Conservation (phyloP, 805 yeast species). For the Cyberlindnera bimundalis region DNA sequence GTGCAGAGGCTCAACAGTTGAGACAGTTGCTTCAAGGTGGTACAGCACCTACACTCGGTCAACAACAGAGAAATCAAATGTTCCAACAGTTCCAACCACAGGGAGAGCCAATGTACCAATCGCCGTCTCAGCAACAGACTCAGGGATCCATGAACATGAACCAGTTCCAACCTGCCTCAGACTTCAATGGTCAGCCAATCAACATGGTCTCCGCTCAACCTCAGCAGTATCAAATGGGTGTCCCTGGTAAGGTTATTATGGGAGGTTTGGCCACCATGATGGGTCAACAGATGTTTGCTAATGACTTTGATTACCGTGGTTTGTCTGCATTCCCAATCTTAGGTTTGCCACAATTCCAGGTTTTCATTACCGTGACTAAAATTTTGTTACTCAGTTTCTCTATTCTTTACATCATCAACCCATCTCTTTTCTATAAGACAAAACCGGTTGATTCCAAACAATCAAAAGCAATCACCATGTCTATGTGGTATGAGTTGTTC, state of each 20-base stretch:
- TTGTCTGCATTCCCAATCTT: slow-evolving; percentile 40
- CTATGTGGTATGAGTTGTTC: slow-evolving; percentile 25
- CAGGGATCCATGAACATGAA: slow-evolving; percentile 4
- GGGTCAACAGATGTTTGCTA: slow-evolving; percentile 33
- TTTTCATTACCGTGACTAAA: slow-evolving; percentile 28
- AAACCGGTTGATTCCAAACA: slow-evolving; percentile 5
- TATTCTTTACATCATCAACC: slow-evolving; percentile 19
- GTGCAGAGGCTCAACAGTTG: slow-evolving; percentile 50
- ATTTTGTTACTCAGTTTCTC: slow-evolving; percentile 27
- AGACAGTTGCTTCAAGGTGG: slow-evolving; percentile 20
- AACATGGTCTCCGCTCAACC: slow-evolving; percentile 25
- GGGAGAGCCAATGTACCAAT: slow-evolving; percentile 11
- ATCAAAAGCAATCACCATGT: slow-evolving; percentile 3
- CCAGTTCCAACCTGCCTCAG: slow-evolving; percentile 26
- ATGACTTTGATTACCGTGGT: slow-evolving; percentile 40
- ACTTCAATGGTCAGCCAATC: slow-evolving; percentile 24
- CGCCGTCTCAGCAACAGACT: slow-evolving; percentile 5
- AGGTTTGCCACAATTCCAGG: slow-evolving; percentile 28
- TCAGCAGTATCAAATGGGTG: slow-evolving; percentile 23
- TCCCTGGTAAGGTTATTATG: slow-evolving; percentile 36
- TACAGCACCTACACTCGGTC: slow-evolving; percentile 4
- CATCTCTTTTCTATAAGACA: slow-evolving; percentile 13
- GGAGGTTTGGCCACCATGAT: slow-evolving; percentile 50
- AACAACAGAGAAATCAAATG: slow-evolving; percentile 5
- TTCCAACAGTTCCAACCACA: slow-evolving; percentile 5